phyloP scores from a whole-genome alignment of 2,329 filamentous ascomycete species.

The Diaporthe longicolla region DNA sequence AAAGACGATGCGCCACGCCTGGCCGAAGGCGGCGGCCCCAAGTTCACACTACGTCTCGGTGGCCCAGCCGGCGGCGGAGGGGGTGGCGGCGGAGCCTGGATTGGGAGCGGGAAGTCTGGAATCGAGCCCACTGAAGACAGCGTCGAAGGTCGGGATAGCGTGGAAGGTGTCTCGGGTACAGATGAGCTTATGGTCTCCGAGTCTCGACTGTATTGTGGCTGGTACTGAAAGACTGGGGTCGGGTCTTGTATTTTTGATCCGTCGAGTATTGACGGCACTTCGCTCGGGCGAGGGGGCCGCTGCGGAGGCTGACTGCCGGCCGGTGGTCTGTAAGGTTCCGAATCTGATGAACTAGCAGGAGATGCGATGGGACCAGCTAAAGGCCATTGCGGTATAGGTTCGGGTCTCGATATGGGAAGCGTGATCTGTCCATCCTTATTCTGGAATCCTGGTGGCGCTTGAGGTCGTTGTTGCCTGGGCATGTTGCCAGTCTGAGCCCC shows the following conservation, averaged over 20 bases:
- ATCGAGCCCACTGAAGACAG: constrained; percentile 69
- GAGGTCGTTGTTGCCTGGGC: constrained; percentile 51
- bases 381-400: constrained; percentile 69
- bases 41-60: constrained; percentile 63
- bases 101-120: constrained; percentile 69
- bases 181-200: constrained; percentile 49
- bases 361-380: constrained; percentile 58
- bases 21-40: constrained; percentile 73
- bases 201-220: constrained; percentile 54
- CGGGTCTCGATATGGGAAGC: constrained; percentile 67
- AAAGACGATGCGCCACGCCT: constrained; percentile 74
- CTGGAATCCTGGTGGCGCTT: constrained; percentile 53
- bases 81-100: constrained; percentile 46
- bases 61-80: constrained; percentile 48
- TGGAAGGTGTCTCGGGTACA: constrained; percentile 64
- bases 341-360: constrained; percentile 50
- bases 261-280: constrained; percentile 72
- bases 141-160: constrained; percentile 66
- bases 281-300: constrained; percentile 72
- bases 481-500: constrained; percentile 44
- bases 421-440: constrained; percentile 56
- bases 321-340: constrained; percentile 65
- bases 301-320: constrained; percentile 67
- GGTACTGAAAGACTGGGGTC: constrained; percentile 67
- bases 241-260: constrained; percentile 68